Evolutionary conservation across 2,329 filamentous ascomycete species (phyloP).

Genomic region (Neofusicoccum laricinum): DNA sequence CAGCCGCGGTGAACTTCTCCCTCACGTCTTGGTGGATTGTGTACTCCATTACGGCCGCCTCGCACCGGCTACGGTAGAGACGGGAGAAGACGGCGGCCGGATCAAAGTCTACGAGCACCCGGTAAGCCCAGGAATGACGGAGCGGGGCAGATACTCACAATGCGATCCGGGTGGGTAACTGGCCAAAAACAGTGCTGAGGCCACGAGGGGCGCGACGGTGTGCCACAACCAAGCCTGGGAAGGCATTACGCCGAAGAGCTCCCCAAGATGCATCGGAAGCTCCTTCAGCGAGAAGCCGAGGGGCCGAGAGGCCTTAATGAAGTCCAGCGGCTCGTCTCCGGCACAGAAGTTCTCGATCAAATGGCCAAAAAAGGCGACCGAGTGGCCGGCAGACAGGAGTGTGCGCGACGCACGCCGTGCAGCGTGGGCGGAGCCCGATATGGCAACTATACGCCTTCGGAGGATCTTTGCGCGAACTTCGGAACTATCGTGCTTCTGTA

Average conservation of each 20-base stretch:
- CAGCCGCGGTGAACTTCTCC: neutral
- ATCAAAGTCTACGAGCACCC: neutral
- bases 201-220: constrained; percentile 24
- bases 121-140: neutral
- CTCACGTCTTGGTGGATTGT: neutral
- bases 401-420: neutral
- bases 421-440: constrained; percentile 9
- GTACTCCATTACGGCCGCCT: neutral
- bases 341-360: constrained; percentile 18
- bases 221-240: constrained; percentile 24
- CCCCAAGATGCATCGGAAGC: constrained; percentile 21
- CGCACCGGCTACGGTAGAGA: neutral
- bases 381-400: constrained; percentile 20
- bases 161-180: constrained; percentile 25
- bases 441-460: constrained; percentile 8
- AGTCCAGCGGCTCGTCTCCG: constrained; percentile 18
- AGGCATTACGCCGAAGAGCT: constrained; percentile 24
- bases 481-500: constrained; percentile 7
- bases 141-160: constrained; percentile 19
- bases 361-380: constrained; percentile 18
- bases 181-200: constrained; percentile 25
- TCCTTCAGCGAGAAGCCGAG: constrained; percentile 19
- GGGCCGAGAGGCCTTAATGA: constrained; percentile 21
- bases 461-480: constrained; percentile 10
- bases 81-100: neutral